A percentile compares a stretch with the other conserved stretches of the same genome.
Conservation (phyloP, 768 basidiomycete species). For the Russula griseocarnosa region DNA sequence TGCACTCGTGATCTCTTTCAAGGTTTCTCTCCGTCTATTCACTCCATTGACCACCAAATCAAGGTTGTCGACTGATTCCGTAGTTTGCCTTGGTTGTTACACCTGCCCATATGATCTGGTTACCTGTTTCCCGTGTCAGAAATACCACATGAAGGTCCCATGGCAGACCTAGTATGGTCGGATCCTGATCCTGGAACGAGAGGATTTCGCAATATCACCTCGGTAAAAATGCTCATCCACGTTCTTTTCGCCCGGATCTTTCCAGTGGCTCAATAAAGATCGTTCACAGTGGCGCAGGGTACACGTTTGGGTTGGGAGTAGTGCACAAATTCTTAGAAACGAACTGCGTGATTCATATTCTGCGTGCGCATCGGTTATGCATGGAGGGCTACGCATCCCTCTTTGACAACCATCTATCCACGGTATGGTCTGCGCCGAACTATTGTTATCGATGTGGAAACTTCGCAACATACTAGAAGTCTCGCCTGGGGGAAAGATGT, state of each 20-base stretch:
- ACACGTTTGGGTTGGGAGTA: slow-evolving; percentile 97
- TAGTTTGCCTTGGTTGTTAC: slow-evolving; percentile 46
- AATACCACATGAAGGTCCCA: slow-evolving; percentile 98
- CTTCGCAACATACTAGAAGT: slow-evolving; percentile 93
- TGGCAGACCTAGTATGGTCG: slow-evolving; percentile 99
- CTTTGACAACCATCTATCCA: slow-evolving; percentile 91
- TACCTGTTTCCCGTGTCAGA: slow-evolving; percentile 47
- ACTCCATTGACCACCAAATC: slow-evolving; percentile 99
- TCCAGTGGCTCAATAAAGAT: slow-evolving; percentile 11
- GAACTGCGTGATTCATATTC: slow-evolving; percentile 95
- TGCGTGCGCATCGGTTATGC: slow-evolving; percentile 96
- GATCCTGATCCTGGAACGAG: slow-evolving; percentile 99
- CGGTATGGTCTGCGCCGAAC: slow-evolving; percentile 98
- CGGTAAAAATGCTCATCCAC: slow-evolving; percentile 49
- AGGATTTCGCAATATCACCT: slow-evolving; percentile 98
- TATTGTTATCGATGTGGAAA: slow-evolving; percentile 99
- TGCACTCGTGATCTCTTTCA: neutral
- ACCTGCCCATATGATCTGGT: slow-evolving; percentile 9
- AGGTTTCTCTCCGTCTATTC: slow-evolving; percentile 97
- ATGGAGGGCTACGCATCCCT: slow-evolving; percentile 99
- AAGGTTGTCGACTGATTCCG: slow-evolving; percentile 98
- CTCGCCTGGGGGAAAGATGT: slow-evolving; percentile 79
- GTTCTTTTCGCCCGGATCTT: slow-evolving; percentile 23
- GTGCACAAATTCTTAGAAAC: slow-evolving; percentile 96
- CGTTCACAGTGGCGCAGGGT: slow-evolving; percentile 81